Base-by-base conservation (phyloP, 345 rosid genomes). In the Ceriops zippeliana region DNA sequence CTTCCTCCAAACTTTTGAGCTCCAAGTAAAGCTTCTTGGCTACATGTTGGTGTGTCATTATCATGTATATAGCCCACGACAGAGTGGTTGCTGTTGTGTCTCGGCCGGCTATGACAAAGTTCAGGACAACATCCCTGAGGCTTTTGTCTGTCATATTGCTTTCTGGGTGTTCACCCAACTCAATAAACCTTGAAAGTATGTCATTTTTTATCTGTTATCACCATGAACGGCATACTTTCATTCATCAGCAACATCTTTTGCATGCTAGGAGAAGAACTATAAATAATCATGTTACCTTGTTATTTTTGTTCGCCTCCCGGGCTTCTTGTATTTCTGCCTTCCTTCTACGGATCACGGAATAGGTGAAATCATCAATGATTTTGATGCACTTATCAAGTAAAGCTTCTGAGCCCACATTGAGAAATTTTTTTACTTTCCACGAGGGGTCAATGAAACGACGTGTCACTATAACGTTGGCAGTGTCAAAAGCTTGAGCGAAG, bases 31-130 rank as follows among this genome's bases (percentile, higher is more conserved):
- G 87, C 82, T 79, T 89, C 60, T 85, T 77, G 24, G 97, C 96
- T 17, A 86, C 89, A 67, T 84, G 34, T 4, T 65, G 72, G 72
- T 89, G 79, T 53, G 74, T 81, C 90, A 89, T 83, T 76, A 86
- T 72, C 96, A 86, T 84, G 85, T 89, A 89, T 53, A 88, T 76
- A 4, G 91, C 93, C 98, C 98, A 91, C 26, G 95, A 86, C 38
- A 93, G 91, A 77, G 98, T 93, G 68, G 97, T 85, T 34, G 98
- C 97, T 22, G 98, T 91, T 15, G 98, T 93, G 79, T 93, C 98
- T 46, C 98, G 76, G n/a, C 98, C 97, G 28, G 97, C 97, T 1
- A 93, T 91, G 28, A 91, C 96, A 73, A 93, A 93, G 83, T 93
- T 91, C 11, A 93, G 88, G 57, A 93, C 88, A 24, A 91, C 80